Evolutionary conservation across 2,329 filamentous ascomycete genomes (phyloP).

Genomic region (Zopfia rhizophila): DNA sequence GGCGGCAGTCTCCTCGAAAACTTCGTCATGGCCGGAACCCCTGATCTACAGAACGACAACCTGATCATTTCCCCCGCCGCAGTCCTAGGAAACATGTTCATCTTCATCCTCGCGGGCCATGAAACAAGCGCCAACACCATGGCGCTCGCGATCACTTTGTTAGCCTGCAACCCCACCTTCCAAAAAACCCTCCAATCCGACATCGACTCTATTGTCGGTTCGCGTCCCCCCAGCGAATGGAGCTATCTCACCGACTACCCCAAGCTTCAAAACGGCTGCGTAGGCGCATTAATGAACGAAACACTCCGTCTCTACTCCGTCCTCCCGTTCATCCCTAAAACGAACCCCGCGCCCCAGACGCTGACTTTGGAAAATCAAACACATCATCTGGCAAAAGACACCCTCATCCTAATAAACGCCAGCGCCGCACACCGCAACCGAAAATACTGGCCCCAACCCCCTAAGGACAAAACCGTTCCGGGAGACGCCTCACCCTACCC

Average conservation of each 20-base stretch:
- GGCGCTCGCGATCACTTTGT: constrained; percentile 72
- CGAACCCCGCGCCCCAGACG: background rate
- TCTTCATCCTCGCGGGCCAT: constrained; percentile 74
- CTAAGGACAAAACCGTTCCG: background rate
- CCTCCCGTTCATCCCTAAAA: constrained; percentile 5
- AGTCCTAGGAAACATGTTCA: constrained; percentile 72
- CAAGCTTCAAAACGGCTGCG: constrained; percentile 1
- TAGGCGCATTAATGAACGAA: constrained; percentile 12
- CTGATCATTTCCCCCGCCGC: too few species aligned
- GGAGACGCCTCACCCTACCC: too few species aligned
- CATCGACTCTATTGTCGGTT: too few species aligned
- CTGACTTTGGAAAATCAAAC: background rate
- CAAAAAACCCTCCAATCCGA: too few species aligned
- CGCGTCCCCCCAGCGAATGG: too few species aligned
- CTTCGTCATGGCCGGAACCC: too few species aligned
- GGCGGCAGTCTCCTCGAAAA: too few species aligned
- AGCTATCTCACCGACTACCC: too few species aligned
- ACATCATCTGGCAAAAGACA: background rate
- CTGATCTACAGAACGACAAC: too few species aligned
- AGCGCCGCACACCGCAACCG: background rate
- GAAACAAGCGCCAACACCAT: constrained; percentile 79
- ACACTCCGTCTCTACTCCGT: constrained; percentile 9
- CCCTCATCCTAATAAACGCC: constrained; percentile 1
- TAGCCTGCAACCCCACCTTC: constrained; percentile 69
- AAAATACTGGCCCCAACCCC: constrained; percentile 6